Conservation (phyloP, 2,329 filamentous ascomycete genomes). For the Calonectria hongkongensis region DNA sequence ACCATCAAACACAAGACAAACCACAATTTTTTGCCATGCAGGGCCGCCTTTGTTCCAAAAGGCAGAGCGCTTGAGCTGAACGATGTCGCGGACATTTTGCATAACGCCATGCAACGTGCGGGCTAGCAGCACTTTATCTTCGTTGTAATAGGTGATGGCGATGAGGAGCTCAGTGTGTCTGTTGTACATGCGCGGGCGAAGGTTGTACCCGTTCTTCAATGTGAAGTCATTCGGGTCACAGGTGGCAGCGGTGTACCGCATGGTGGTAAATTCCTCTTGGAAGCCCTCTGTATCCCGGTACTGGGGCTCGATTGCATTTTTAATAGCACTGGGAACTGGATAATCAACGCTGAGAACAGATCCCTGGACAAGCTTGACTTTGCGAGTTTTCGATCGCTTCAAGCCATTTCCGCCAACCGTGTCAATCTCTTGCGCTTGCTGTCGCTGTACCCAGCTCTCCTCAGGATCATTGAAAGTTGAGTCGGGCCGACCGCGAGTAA, state of each 20-base stretch:
- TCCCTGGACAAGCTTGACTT: conserved; percentile 28
- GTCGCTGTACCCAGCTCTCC: conserved; percentile 22
- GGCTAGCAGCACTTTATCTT: conserved; percentile 11
- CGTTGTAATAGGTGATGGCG: conserved; percentile 25
- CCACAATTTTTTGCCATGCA: conserved; percentile 26
- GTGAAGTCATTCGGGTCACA: conserved; percentile 31
- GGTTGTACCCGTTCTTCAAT: conserved; percentile 14
- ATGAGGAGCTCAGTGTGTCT: conserved; percentile 24
- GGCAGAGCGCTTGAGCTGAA: conserved; percentile 18
- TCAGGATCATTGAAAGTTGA: conserved; percentile 16
- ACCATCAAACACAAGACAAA: conserved; percentile 24
- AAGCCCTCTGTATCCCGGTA: conserved; percentile 8
- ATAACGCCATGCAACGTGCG: conserved; percentile 20
- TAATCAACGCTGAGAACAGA: conserved; percentile 20
- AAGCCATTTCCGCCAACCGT: neutral
- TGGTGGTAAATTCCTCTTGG: conserved; percentile 14
- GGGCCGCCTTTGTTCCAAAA: conserved; percentile 29
- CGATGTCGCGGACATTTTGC: conserved; percentile 29
- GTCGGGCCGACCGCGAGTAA: conserved; percentile 7
- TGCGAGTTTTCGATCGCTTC: conserved; percentile 28
- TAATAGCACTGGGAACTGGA: conserved; percentile 21
- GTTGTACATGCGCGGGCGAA: conserved; percentile 21
- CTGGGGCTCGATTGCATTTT: conserved; percentile 25
- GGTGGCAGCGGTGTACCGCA: conserved; percentile 25
- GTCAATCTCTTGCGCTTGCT: conserved; percentile 15